Base-by-base conservation (phyloP, 164 flowering plant species). In the Berberis thunbergii region DNA sequence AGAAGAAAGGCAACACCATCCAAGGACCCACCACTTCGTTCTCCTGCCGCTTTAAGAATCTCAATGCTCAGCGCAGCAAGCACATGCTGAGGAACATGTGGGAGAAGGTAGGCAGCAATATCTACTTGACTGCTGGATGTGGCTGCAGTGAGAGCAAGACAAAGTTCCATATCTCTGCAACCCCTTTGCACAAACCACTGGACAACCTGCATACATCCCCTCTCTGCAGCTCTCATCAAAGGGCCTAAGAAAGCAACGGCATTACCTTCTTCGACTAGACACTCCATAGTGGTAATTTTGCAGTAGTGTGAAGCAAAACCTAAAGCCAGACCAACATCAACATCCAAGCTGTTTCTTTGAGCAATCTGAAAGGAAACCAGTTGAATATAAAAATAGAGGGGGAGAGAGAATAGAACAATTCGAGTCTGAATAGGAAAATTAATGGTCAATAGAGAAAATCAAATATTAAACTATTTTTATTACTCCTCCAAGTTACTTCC, bases 221-320 rank as follows among this genome's bases (percentile, higher is more conserved):
- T 80, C 75, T 92, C 98, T 1, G 98, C 91, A 7, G 98, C 98
- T 73, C 98, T 81, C 98, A 89, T 86, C 49, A 92, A 64, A 45
- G 98, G 98, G n/a, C 96, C 98, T 69, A 89, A 73, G 72, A 89
- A 92, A 9, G 93, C 92, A 41, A 83, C 75, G 53, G 98, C 95
- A 65, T 87, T 81, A 44, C 98, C 98, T 74, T 89, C 98, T 70
- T 86, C 95, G 49, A 92, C 98, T 38, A 92, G 78, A 66, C 98
- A 92, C 72, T 87, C 93, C 98, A 92, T 92, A 8, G 98, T 92
- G 12, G 82, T 82, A 60, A 89, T 82, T 77, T 92, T 92, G 75
- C 93, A 80, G 67, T 89, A 92, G 74, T 92, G 96, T 2, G 98
- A 89, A 56, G 98, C 96, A 79, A 89, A 89, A n/a, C 98, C 96